A percentile compares a stretch with the other conserved stretches of the same genome.
Evolutionary conservation across 2,329 filamentous ascomycete genomes (phyloP).

Genomic region (Chalaropsis ovoidea): DNA sequence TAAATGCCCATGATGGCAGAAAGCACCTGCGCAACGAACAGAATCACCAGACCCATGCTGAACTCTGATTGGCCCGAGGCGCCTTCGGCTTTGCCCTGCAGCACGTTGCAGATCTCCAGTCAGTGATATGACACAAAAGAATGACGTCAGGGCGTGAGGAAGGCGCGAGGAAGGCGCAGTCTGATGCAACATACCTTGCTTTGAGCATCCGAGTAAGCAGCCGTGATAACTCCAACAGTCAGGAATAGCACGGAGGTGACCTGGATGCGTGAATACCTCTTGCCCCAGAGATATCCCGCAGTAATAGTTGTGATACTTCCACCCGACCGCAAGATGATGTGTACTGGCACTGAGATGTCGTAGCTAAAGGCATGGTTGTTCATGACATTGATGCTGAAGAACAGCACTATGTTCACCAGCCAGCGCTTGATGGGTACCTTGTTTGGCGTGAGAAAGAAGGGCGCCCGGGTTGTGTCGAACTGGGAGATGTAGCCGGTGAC

Average conservation of each 20-base stretch:
- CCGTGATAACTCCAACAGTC: constrained; percentile 75
- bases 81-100: constrained; percentile 25
- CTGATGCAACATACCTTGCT: constrained; percentile 52
- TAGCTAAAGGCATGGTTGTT: constrained; percentile 99
- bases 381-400: constrained; percentile 86
- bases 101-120: not conserved
- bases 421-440: constrained; percentile 76
- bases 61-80: constrained; percentile 30
- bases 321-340: constrained; percentile 91
- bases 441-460: constrained; percentile 65
- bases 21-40: constrained; percentile 79
- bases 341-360: constrained; percentile 88
- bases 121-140: not conserved
- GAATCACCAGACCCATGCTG: constrained; percentile 61
- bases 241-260: constrained; percentile 71
- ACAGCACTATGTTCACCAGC: constrained; percentile 79
- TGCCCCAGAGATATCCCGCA: constrained; percentile 79
- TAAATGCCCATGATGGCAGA: constrained; percentile 93
- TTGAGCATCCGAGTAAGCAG: constrained; percentile 80
- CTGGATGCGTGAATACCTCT: constrained; percentile 70
- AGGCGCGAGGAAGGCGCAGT: not conserved
- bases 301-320: constrained; percentile 92
- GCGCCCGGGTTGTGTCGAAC: constrained; percentile 55
- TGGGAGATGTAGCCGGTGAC: constrained; percentile 67
- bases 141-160: not conserved